Percentiles rank a stretch among this genome's conserved stretches.
These are phyloP conservation scores for Nepenthes mirabilis DNA, from an alignment of 148 eudicot genomes.

Conservation along the genomic window DNA sequence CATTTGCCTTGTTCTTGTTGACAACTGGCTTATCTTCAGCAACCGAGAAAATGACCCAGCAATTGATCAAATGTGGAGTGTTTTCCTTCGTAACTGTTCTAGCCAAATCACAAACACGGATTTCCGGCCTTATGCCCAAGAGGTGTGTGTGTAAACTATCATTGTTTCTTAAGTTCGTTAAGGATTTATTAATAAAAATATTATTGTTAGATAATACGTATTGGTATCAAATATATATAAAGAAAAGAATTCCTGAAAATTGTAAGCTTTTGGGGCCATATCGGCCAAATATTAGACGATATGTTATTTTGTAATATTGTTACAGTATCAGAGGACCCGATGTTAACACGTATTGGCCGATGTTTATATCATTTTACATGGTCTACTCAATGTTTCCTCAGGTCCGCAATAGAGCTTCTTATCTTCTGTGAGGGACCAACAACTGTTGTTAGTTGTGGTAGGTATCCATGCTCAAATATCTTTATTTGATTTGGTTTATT, in stretches of 20 bases:
- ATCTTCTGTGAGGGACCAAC: constrained; percentile 52
- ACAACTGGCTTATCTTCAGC: constrained; percentile 54
- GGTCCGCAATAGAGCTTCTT: constrained; percentile 83
- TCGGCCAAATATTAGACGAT: too few relatives aligned
- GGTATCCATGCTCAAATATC: too few relatives aligned
- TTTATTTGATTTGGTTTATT: too few relatives aligned
- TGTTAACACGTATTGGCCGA: too few relatives aligned
- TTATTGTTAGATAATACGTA: too few relatives aligned
- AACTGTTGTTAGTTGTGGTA: constrained; percentile 1
- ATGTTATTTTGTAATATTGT: too few relatives aligned
- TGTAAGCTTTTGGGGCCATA: too few relatives aligned
- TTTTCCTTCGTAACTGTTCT: constrained; percentile 51
- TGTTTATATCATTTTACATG: not conserved
- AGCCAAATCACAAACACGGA: constrained; percentile 73
- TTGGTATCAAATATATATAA: too few relatives aligned
- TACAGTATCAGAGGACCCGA: too few relatives aligned
- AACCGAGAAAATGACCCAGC: constrained; percentile 16
- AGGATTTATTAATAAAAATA: too few relatives aligned
- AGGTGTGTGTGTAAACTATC: constrained; percentile 27
- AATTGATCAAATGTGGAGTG: constrained; percentile 36
- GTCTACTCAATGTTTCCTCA: constrained; percentile 16
- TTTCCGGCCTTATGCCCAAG: constrained; percentile 74
- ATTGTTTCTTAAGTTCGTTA: not conserved
- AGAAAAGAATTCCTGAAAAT: too few relatives aligned
- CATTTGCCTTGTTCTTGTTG: constrained; percentile 53